phyloP scores from a whole-genome alignment of 257 asterid genomes.

The Fraxinus quadrangulata region DNA sequence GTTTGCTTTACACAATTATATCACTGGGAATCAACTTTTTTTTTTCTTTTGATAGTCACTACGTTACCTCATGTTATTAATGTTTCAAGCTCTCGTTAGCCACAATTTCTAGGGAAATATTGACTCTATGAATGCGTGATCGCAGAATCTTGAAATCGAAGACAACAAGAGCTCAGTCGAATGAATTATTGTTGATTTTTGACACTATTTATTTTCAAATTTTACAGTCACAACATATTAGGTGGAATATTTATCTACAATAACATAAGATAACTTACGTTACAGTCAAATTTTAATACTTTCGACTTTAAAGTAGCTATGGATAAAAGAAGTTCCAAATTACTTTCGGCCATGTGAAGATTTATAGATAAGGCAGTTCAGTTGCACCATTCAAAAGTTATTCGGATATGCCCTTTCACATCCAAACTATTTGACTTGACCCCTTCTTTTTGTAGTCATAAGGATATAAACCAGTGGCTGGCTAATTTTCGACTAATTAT shows the following conservation, averaged over 20 bases:
- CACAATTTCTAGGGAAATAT: background rate
- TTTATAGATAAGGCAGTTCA: conserved; percentile 16
- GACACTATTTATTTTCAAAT: background rate
- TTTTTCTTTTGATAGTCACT: background rate
- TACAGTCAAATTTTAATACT: too few relatives aligned
- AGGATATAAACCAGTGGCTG: background rate
- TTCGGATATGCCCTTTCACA: conserved; percentile 3
- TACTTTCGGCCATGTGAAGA: conserved; percentile 20
- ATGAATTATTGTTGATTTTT: background rate
- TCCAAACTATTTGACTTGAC: background rate
- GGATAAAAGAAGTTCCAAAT: background rate
- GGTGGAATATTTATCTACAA: too few relatives aligned
- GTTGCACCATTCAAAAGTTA: conserved; percentile 8
- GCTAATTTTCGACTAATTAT: too few relatives aligned
- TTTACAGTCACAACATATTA: background rate
- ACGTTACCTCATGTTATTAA: too few relatives aligned
- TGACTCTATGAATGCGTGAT: background rate
- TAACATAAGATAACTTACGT: too few relatives aligned
- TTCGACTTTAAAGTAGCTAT: background rate
- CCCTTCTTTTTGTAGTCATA: conserved; percentile 13
- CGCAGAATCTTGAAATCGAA: background rate
- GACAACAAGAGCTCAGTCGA: background rate
- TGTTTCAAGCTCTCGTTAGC: background rate
- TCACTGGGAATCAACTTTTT: too few relatives aligned
- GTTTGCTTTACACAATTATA: background rate